Conservation (phyloP, 2,329 filamentous ascomycete species). For the Ascocoryne sarcoides region DNA sequence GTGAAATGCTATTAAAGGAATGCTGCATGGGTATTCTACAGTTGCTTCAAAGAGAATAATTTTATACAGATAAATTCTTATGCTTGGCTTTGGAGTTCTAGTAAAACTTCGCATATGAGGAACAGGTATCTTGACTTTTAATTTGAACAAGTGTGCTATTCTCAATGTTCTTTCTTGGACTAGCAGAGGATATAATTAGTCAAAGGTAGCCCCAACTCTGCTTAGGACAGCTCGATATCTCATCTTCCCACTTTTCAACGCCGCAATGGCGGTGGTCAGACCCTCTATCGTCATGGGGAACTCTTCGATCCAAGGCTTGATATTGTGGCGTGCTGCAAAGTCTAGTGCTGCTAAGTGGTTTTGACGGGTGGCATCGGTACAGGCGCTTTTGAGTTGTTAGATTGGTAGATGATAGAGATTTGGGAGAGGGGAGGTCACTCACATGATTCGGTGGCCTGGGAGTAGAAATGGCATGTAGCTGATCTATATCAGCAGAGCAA, state of each 20-base stretch:
- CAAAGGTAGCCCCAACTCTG: no score
- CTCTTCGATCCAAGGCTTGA: slow-evolving; percentile 14
- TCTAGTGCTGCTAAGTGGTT: slow-evolving; percentile 11
- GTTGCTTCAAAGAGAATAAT: no score
- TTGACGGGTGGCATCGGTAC: slow-evolving; percentile 11
- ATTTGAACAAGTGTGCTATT: no score
- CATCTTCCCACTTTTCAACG: slow-evolving; percentile 9
- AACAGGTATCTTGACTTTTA: no score
- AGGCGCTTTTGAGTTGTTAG: slow-evolving; percentile 1
- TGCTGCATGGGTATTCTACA: no score
- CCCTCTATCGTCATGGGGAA: slow-evolving; percentile 13
- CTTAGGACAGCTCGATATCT: slow-evolving; percentile 14
- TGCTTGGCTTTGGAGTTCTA: no score
- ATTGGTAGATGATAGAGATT: no score
- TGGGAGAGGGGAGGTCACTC: slow-evolving; percentile 1
- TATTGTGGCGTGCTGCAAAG: slow-evolving; percentile 13
- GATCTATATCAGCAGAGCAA: not conserved
- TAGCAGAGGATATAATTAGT: no score
- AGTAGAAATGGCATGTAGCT: slow-evolving; percentile 12
- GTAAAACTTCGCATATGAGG: no score
- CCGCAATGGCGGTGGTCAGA: slow-evolving; percentile 9
- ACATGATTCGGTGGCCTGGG: slow-evolving; percentile 9
- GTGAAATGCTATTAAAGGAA: no score
- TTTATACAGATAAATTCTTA: no score
- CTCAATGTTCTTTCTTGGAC: no score